phyloP scores from a whole-genome alignment of 2,329 filamentous ascomycete species.

The Ceratocystis diversiconidia region DNA sequence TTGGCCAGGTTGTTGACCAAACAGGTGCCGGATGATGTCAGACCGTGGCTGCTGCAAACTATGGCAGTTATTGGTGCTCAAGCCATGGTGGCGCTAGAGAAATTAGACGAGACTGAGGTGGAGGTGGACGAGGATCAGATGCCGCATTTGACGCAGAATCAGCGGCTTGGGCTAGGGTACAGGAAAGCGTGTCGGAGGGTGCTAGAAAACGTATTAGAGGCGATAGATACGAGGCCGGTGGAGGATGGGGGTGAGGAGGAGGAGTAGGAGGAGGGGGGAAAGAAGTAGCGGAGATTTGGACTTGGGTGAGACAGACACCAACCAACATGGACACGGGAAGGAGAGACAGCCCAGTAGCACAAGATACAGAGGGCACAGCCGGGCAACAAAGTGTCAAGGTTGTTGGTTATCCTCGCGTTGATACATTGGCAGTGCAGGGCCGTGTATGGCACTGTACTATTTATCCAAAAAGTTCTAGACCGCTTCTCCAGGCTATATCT shows the following conservation, averaged over 20 bases:
- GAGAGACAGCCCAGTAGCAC: too few species aligned
- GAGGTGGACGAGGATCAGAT: constrained; percentile 30
- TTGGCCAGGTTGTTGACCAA: constrained; percentile 15
- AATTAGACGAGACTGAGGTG: constrained; percentile 34
- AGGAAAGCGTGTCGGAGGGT: constrained; percentile 35
- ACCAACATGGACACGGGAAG: too few species aligned
- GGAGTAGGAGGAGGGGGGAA: not conserved
- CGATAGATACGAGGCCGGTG: constrained; percentile 22
- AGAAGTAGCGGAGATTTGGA: not conserved
- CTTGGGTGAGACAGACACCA: not conserved
- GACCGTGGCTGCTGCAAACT: constrained; percentile 25
- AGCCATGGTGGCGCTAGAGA: constrained; percentile 31
- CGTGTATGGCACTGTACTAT: not conserved
- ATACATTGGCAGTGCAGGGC: not conserved
- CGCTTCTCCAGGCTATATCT: not conserved
- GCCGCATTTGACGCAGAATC: constrained; percentile 29
- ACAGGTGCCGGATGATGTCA: constrained; percentile 22
- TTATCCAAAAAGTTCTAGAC: not conserved
- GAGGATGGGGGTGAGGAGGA: constrained; percentile 13
- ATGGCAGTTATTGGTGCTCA: constrained; percentile 32
- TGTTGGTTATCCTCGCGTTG: too few species aligned
- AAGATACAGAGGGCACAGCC: too few species aligned
- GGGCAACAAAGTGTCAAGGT: too few species aligned
- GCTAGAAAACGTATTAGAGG: constrained; percentile 32
- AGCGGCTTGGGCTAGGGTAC: constrained; percentile 36